phyloP scores from a whole-genome alignment of 441 rosid species.

The Manihot esculenta region DNA sequence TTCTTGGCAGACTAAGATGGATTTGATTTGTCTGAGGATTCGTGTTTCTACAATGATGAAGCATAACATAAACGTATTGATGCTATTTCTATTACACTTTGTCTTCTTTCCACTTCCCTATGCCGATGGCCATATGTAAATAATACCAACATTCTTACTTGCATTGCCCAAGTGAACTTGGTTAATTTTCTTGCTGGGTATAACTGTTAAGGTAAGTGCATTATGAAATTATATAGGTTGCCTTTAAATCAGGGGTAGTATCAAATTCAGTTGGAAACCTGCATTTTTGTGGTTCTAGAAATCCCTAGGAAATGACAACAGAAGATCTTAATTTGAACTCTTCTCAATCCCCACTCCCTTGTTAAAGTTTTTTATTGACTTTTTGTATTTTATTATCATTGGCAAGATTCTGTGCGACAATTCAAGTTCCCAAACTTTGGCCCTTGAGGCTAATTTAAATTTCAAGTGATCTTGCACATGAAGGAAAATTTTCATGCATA shows the following conservation, averaged over 20 bases:
- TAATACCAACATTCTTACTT: neutral
- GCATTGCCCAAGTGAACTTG: neutral
- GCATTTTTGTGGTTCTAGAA: neutral
- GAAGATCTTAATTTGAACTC: neutral
- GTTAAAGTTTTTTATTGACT: no score
- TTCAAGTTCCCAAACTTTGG: neutral
- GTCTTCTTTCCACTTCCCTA: no score
- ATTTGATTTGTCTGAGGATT: no score
- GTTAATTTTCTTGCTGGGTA: neutral
- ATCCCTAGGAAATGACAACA: neutral
- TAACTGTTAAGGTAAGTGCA: neutral
- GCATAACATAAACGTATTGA: neutral
- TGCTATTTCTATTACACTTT: neutral
- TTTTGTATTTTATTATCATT: neutral
- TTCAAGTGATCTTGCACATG: slow-evolving; percentile 8
- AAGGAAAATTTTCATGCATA: slow-evolving; percentile 4
- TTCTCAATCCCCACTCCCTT: neutral
- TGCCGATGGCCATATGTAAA: neutral
- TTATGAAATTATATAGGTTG: slow-evolving; percentile 1
- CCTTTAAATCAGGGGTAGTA: no score
- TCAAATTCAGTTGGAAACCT: neutral
- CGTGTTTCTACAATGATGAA: no score
- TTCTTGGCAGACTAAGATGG: no score
- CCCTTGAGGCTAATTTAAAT: neutral
- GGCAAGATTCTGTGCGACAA: neutral